A percentile compares a stretch with the other conserved stretches of the same genome.
These are phyloP conservation scores for Linnemannia hyalina DNA, from an alignment of 192 early-diverging fungal species.

Conservation along the genomic window DNA sequence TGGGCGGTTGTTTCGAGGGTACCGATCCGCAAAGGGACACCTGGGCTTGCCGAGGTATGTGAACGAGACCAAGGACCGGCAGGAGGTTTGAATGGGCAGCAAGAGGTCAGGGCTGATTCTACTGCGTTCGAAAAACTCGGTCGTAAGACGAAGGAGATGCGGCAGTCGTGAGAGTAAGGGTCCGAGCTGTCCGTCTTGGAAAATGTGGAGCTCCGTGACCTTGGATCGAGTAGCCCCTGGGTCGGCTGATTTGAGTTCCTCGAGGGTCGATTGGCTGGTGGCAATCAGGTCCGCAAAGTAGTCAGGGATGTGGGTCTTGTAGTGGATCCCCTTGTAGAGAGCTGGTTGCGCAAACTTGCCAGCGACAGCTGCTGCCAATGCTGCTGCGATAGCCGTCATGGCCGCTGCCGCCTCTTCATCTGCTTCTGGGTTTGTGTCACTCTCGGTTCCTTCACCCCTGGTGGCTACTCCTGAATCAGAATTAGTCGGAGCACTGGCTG, in stretches of 20 bases:
- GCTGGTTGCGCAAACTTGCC: not conserved
- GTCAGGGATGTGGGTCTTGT: not conserved
- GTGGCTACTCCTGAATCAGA: not conserved
- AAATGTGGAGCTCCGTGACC: not conserved
- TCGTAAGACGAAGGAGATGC: not conserved
- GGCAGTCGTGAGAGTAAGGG: not conserved
- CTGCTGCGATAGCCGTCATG: not conserved
- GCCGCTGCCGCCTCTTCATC: not conserved
- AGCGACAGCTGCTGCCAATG: not conserved
- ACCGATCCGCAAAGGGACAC: not conserved
- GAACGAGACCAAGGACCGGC: not conserved
- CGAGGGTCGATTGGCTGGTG: not conserved
- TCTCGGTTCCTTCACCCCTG: not conserved
- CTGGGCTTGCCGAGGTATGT: constrained; percentile 1
- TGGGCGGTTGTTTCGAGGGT: not conserved
- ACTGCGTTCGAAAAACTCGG: not conserved
- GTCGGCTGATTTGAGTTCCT: not conserved
- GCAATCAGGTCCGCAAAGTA: not conserved
- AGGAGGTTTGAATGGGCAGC: not conserved
- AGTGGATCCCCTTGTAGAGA: not conserved
- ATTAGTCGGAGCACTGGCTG: not conserved
- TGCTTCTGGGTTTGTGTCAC: not conserved
- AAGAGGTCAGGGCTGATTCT: not conserved
- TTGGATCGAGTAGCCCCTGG: not conserved
- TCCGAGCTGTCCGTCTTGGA: not conserved